phyloP scores from a whole-genome alignment of 1,139 yeast genomes.

The Eremothecium cymbalariae region DNA sequence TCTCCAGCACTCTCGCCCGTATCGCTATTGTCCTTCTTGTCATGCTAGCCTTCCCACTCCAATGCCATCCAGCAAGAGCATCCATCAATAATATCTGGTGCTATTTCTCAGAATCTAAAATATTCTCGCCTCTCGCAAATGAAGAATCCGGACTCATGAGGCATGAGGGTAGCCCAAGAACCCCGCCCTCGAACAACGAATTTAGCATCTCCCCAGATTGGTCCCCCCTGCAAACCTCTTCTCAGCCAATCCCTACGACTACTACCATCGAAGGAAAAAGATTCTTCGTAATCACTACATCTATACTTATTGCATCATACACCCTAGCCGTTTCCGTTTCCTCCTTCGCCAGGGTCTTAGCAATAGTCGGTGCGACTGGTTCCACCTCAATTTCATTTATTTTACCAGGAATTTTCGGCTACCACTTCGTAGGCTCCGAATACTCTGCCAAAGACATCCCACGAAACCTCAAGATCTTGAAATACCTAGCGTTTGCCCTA shows the following conservation, averaged over 20 bases:
- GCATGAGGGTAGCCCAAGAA: not conserved
- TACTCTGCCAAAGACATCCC: slow-evolving; percentile 33
- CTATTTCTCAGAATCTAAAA: slow-evolving; percentile 29
- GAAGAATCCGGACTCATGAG: slow-evolving; percentile 4
- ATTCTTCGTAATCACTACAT: slow-evolving; percentile 58
- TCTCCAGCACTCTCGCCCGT: slow-evolving; percentile 58
- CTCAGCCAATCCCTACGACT: slow-evolving; percentile 19
- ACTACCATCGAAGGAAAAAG: slow-evolving; percentile 34
- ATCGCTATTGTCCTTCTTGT: slow-evolving; percentile 64
- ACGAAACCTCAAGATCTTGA: slow-evolving; percentile 38
- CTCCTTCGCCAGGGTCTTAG: slow-evolving; percentile 77
- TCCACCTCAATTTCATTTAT: slow-evolving; percentile 90
- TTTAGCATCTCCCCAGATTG: not conserved
- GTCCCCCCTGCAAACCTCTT: too few species aligned
- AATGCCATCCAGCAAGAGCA: slow-evolving; percentile 72
- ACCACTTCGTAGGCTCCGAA: slow-evolving; percentile 50
- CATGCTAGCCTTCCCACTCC: slow-evolving; percentile 61
- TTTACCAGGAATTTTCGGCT: slow-evolving; percentile 86
- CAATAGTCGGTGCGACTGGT: slow-evolving; percentile 93
- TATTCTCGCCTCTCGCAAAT: slow-evolving; percentile 6
- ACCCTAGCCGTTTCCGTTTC: slow-evolving; percentile 67
- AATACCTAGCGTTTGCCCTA: slow-evolving; percentile 52
- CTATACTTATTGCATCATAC: slow-evolving; percentile 56
- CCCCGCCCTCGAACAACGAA: not conserved
- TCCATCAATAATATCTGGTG: slow-evolving; percentile 62